A percentile compares a stretch with the other conserved stretches of the same genome.
Conservation (phyloP, 108 stramenopile genomes). For the Epithemia pelagica region DNA sequence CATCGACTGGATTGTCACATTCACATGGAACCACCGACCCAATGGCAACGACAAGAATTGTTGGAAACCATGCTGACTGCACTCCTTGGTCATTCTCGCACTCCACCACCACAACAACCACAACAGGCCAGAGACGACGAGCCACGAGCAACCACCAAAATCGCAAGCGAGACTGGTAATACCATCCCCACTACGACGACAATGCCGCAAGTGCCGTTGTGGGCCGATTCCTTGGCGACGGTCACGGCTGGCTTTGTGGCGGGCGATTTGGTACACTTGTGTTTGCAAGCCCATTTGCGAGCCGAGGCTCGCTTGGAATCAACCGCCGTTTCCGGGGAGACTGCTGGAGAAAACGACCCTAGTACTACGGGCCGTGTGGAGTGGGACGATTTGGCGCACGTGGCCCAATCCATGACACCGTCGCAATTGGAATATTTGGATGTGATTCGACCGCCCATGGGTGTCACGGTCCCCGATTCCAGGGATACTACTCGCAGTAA, state of each 20-base stretch:
- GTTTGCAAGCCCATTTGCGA: conserved; percentile 52
- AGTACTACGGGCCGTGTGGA: conserved; percentile 9
- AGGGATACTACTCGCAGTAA: not conserved
- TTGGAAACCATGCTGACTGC: conserved; percentile 35
- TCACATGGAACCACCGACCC: conserved; percentile 61
- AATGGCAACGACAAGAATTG: conserved; percentile 49
- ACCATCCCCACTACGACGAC: not conserved
- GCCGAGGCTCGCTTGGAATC: conserved; percentile 14
- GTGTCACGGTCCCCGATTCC: not conserved
- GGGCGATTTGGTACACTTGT: conserved; percentile 55
- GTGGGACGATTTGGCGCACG: conserved; percentile 58
- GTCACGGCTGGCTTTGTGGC: conserved; percentile 74
- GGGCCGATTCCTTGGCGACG: conserved; percentile 46
- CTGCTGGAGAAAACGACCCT: not conserved
- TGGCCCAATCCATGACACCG: conserved; percentile 47
- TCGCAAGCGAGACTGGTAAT: not conserved
- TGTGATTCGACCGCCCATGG: conserved; percentile 29
- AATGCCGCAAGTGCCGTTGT: conserved; percentile 3
- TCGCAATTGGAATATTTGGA: conserved; percentile 76
- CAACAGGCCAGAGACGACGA: not conserved
- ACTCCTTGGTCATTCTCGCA: not conserved
- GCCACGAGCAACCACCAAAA: not conserved
- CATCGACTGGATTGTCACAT: conserved; percentile 68
- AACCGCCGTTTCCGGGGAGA: not conserved
- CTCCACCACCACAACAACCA: no score